phyloP scores from a whole-genome alignment of 2,329 filamentous ascomycete species.

The Fusarium sp. region DNA sequence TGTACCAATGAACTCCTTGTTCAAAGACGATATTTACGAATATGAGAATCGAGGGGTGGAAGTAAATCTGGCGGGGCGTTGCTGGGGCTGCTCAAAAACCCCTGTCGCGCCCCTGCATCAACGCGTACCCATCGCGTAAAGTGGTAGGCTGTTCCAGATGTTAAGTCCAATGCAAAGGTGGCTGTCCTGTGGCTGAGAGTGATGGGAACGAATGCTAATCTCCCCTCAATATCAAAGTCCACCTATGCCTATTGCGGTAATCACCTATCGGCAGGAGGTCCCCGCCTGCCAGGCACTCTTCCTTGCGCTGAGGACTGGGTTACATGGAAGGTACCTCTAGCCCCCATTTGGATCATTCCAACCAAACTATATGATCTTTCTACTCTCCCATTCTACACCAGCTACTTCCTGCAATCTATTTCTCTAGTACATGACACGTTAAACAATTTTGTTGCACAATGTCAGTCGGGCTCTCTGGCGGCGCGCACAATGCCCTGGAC shows the following conservation, averaged over 20 bases:
- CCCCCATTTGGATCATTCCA: slow-evolving; percentile 9
- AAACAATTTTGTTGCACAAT: slow-evolving; percentile 49
- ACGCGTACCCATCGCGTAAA: slow-evolving; percentile 47
- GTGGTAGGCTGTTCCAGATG: slow-evolving; percentile 19
- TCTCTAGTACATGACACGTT: slow-evolving; percentile 1
- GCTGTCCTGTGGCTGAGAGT: slow-evolving; percentile 10
- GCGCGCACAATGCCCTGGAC: slow-evolving; percentile 64
- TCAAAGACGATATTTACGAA: slow-evolving; percentile 14
- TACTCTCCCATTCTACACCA: not conserved
- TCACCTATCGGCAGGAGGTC: slow-evolving; percentile 20
- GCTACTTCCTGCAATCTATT: not conserved
- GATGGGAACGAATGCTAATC: not conserved
- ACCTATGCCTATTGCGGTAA: slow-evolving; percentile 18
- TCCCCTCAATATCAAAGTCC: slow-evolving; percentile 11
- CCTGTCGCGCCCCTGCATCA: slow-evolving; percentile 22
- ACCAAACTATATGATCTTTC: slow-evolving; percentile 7
- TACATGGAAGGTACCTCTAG: not conserved
- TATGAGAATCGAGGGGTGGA: slow-evolving; percentile 32
- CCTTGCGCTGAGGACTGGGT: not conserved
- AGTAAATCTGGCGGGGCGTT: slow-evolving; percentile 35
- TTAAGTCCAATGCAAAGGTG: slow-evolving; percentile 3
- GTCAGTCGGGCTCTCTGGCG: slow-evolving; percentile 62
- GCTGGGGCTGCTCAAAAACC: slow-evolving; percentile 32
- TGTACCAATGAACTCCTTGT: slow-evolving; percentile 17
- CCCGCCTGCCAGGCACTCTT: slow-evolving; percentile 1